These are phyloP conservation scores for Wickerhamomyces sydowiorum DNA, from an alignment of 805 yeast genomes.

Conservation along the genomic window DNA sequence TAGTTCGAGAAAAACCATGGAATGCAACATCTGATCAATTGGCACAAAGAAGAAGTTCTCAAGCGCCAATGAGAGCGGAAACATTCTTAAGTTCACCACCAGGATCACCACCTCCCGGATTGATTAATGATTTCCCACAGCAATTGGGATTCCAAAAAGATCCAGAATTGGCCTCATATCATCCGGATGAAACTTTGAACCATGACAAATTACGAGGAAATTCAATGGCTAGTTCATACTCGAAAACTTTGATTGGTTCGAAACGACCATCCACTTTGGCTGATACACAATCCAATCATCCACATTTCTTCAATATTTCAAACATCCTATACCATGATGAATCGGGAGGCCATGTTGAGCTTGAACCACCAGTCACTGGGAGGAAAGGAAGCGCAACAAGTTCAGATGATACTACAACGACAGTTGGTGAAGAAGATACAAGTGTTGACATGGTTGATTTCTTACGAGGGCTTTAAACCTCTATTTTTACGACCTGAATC, in stretches of 20 bases:
- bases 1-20: constrained; percentile 80
- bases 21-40: constrained; percentile 9
- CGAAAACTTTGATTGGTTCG: background rate
- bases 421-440: background rate
- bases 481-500: no score
- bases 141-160: background rate
- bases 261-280: background rate
- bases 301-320: no score
- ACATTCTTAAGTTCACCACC: background rate
- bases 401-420: background rate
- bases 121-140: no score
- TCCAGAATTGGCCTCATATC: background rate
- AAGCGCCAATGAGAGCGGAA: no score
- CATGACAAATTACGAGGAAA: background rate
- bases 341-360: no score
- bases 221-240: background rate
- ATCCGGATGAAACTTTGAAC: background rate
- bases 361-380: background rate
- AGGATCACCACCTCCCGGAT: background rate
- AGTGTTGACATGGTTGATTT: background rate
- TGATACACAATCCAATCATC: no score
- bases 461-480: no score
- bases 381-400: background rate
- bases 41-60: no score
- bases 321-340: no score